Evolutionary conservation across 1,139 yeast species (phyloP), one percentile per base, ranked within the genome.

Genomic region (Sugiyamaella novakii): DNA sequence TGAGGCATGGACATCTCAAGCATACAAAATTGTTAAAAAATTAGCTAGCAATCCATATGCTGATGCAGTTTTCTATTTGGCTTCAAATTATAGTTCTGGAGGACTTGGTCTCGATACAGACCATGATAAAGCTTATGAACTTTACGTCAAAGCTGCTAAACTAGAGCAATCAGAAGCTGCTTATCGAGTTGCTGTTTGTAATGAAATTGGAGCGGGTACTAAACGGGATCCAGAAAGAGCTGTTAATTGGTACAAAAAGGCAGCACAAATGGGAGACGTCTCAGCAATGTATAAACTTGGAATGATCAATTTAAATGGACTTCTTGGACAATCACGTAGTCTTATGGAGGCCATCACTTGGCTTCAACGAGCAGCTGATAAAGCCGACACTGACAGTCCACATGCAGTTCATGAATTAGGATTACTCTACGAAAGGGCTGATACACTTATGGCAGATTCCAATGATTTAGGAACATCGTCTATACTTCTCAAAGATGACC

Each of bases 271-370:
- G 30, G 83, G 83, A 7, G 79, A 78, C 55, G 74, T 74, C 21
- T 75, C 79, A 3, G 78, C 83, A 18, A 82, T 83, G 86, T 84
- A 82, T 67, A 82, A 83, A 62, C 66, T 84, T 19, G 91, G 88
- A 4, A 77, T 81, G 78, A 73, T 80, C 40, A 71, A 76, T 54
- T 70, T 83, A 29, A 74, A 78, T 21, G 87, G 87, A 1, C 69
- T 71, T 42, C 59, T 74, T 5, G 70, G 66, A 5, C 71, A 71
- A 56, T 67, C 63, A 19, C 67, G 73, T 54, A 74, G 78, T 53
- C 73, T 80, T 19, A 58, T 66, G 36, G 72, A 74, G 52, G 80
- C 85, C 0, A 59, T 82, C 8, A 61, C 72, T 18, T 82, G 86
- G 85, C 74, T 82, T 33, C 70, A 73, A 50, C 71, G 74, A 43